Percentiles rank a stretch among this genome's conserved stretches.
These are phyloP conservation scores for Fraxinus paxiana DNA, from an alignment of 305 asterid species.

Conservation along the genomic window DNA sequence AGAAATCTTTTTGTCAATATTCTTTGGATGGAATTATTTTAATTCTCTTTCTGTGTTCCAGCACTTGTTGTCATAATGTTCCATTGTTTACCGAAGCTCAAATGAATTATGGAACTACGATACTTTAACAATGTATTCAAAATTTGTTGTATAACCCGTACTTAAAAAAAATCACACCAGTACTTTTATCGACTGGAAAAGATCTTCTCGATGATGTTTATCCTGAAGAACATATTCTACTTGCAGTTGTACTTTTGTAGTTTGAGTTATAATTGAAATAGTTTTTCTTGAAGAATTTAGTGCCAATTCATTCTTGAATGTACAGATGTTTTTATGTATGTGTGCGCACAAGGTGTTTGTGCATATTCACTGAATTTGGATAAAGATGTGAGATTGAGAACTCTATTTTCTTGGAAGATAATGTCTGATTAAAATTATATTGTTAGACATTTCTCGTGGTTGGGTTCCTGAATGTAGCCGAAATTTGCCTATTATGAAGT, in stretches of 20 bases:
- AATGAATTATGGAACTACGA: not conserved
- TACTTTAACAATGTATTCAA: not conserved
- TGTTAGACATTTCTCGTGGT: not conserved
- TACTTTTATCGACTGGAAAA: not conserved
- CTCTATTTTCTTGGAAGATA: not conserved
- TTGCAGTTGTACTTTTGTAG: not conserved
- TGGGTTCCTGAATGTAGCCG: not conserved
- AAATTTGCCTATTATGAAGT: not conserved
- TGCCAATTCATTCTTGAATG: not conserved
- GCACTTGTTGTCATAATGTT: not conserved
- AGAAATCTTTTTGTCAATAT: not conserved
- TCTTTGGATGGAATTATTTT: not conserved
- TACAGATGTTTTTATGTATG: not conserved
- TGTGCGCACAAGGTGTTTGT: not conserved
- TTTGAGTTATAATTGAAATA: not conserved
- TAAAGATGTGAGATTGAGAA: not conserved
- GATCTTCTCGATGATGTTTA: not conserved
- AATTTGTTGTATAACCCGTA: not conserved
- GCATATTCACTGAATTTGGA: not conserved
- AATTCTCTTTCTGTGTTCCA: not conserved
- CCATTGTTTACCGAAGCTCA: not conserved
- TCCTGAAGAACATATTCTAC: not conserved
- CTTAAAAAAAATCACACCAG: not conserved
- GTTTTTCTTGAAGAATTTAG: not conserved
- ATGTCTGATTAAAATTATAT: not conserved